phyloP scores from a whole-genome alignment of 768 basidiomycete genomes.

The Russula griseocarnosa region DNA sequence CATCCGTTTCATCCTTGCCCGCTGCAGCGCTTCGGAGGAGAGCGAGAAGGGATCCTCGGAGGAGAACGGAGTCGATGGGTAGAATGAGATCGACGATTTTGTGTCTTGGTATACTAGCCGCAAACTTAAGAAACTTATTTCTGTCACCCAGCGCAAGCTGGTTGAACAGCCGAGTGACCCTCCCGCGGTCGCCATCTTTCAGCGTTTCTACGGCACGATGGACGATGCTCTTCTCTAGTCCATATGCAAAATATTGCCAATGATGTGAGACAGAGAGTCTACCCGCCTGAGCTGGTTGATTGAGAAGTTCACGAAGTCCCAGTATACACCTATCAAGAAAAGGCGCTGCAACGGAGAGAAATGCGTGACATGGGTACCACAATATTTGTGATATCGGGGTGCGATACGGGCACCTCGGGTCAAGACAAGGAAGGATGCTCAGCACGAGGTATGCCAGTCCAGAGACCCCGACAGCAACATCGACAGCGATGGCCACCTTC shows the following conservation, averaged over 20 bases:
- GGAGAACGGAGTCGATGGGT: neutral
- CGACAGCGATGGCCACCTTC: neutral
- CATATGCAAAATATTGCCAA: neutral
- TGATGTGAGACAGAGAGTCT: neutral
- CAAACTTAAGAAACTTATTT: neutral
- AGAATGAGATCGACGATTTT: neutral
- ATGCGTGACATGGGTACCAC: neutral
- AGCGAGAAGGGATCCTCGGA: neutral
- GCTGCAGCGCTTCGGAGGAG: neutral
- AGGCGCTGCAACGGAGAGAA: neutral
- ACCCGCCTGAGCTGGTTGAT: too few species aligned
- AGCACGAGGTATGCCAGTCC: neutral
- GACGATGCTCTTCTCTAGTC: neutral
- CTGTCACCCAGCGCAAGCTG: neutral
- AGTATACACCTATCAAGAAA: neutral
- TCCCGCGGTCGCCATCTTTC: neutral
- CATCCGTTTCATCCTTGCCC: neutral
- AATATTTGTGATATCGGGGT: neutral
- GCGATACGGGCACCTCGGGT: neutral
- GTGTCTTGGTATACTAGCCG: neutral
- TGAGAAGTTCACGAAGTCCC: too few species aligned
- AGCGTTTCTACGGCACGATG: neutral
- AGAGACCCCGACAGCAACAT: neutral
- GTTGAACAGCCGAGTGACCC: neutral
- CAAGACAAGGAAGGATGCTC: neutral